Evolutionary conservation across 164 flowering plant genomes (phyloP), one percentile per base, ranked within the genome.

Genomic region (Annona cherimola): DNA sequence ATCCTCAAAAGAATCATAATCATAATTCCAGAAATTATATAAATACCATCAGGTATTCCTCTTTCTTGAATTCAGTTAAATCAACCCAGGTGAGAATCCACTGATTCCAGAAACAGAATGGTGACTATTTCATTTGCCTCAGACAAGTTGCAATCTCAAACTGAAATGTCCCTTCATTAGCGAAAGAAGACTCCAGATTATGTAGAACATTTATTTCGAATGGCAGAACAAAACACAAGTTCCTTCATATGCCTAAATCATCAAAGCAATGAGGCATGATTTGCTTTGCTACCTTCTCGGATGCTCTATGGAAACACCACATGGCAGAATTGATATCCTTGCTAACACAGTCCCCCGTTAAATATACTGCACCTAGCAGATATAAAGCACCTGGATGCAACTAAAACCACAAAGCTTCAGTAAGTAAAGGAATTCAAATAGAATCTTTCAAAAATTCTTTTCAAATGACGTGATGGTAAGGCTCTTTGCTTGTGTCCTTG

Each of bases 261-360:
- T 39, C 44, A 61, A 12, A 42, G 40, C 20, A 57, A 6, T 40
- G 61, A 67, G 16, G 45, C 62, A 42, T 26, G 54, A 66, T 8
- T 50, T 39, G 50, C 35, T 50, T 40, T 42, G 50, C 26, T 73
- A 94, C 98, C 97, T 90, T 96, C 79, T 88, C 86, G 55, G 99
- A 87, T 76, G 97, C 99, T 80, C 91, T 87, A 69, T 89, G 96
- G 83, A 96, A 95, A 79, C 98, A 96, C 96, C 98, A 96, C 46
- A 93, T 62, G 55, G 99, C 98, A 35, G 87, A 87, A 59, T 86
- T 81, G 73, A 86, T 69, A 80, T 96, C 97, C 84, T 87, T 83
- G 79, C 86, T 85, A 79, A 93, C 90, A 66, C 98, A 93, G 70
- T 96, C 99, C 67, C 99, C 98, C 6, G 96, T 86, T 80, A 91